phyloP scores from a whole-genome alignment of 352 stramenopile species.

The Pythium grandisporangium region DNA sequence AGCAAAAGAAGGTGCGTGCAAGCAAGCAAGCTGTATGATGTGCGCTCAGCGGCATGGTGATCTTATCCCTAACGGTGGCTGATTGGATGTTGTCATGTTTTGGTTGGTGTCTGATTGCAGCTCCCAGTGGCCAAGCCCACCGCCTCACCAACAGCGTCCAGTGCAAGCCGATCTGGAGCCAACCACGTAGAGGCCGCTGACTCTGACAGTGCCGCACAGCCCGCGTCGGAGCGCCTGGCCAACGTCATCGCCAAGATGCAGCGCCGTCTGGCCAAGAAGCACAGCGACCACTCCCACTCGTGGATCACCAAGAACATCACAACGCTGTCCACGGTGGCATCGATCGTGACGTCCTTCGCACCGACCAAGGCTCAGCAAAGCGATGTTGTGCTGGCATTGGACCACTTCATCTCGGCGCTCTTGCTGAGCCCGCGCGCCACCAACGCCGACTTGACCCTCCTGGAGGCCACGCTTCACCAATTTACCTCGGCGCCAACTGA shows the following conservation, averaged over 20 bases:
- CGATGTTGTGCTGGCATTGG: conserved; percentile 48
- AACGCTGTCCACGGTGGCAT: conserved; percentile 31
- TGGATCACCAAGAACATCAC: conserved; percentile 59
- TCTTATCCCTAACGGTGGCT: no score
- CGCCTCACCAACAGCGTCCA: conserved; percentile 18
- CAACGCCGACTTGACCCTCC: conserved; percentile 16
- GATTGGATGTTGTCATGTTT: not conserved
- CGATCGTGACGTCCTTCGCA: conserved; percentile 18
- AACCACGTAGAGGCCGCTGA: no score
- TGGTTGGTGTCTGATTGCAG: no score
- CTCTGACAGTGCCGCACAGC: no score
- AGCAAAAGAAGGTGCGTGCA: conserved; percentile 45
- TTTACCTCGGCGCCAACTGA: conserved; percentile 27
- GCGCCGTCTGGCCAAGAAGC: conserved; percentile 55
- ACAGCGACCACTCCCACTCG: conserved; percentile 27
- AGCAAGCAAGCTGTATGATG: no score
- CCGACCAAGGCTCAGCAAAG: conserved; percentile 35
- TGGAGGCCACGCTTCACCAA: conserved; percentile 28
- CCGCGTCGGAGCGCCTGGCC: conserved; percentile 16
- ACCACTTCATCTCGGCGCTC: conserved; percentile 64
- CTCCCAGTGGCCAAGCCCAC: no score
- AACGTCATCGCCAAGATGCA: conserved; percentile 49
- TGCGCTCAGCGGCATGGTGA: no score
- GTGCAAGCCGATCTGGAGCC: no score
- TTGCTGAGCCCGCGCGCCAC: conserved; percentile 26